These are phyloP conservation scores for Fusarium succisae DNA, from an alignment of 2,329 filamentous ascomycete species.

Conservation along the genomic window DNA sequence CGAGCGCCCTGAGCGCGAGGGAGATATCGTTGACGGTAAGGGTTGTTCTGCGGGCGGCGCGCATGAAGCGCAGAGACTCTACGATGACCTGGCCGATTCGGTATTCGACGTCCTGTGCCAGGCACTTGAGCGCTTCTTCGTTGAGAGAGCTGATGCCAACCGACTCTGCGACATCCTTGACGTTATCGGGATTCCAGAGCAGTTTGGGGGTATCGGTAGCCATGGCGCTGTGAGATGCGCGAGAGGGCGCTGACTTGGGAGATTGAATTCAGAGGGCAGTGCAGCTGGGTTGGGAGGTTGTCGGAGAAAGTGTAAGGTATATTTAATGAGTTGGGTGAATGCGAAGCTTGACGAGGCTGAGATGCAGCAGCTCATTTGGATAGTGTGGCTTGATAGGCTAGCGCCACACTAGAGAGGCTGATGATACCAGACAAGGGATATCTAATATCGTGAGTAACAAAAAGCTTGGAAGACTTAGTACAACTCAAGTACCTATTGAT, in stretches of 20 bases:
- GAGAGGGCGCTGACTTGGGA: neutral
- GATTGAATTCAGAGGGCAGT: neutral
- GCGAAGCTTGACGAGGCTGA: slow-evolving; percentile 26
- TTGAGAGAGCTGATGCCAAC: slow-evolving; percentile 84
- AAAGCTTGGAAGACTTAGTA: too few species aligned
- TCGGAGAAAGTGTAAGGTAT: neutral
- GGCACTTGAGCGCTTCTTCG: slow-evolving; percentile 86
- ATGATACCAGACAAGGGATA: too few species aligned
- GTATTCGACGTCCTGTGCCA: slow-evolving; percentile 95
- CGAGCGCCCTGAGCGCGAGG: slow-evolving; percentile 83
- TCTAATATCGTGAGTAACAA: too few species aligned
- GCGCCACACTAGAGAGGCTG: slow-evolving; percentile 3
- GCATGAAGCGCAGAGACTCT: slow-evolving; percentile 96
- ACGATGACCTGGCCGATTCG: slow-evolving; percentile 92
- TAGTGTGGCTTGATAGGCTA: slow-evolving; percentile 17
- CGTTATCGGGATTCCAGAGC: slow-evolving; percentile 96
- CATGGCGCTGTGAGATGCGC: slow-evolving; percentile 41
- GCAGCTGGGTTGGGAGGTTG: neutral
- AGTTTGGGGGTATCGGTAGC: slow-evolving; percentile 58
- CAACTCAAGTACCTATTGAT: too few species aligned
- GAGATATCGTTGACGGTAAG: slow-evolving; percentile 90
- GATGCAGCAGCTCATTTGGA: neutral
- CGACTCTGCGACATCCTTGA: slow-evolving; percentile 94
- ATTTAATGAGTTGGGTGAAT: neutral
- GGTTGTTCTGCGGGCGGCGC: slow-evolving; percentile 84